Conservation (phyloP, 139 green algal species). For the Tetradesmus lagerheimii region DNA sequence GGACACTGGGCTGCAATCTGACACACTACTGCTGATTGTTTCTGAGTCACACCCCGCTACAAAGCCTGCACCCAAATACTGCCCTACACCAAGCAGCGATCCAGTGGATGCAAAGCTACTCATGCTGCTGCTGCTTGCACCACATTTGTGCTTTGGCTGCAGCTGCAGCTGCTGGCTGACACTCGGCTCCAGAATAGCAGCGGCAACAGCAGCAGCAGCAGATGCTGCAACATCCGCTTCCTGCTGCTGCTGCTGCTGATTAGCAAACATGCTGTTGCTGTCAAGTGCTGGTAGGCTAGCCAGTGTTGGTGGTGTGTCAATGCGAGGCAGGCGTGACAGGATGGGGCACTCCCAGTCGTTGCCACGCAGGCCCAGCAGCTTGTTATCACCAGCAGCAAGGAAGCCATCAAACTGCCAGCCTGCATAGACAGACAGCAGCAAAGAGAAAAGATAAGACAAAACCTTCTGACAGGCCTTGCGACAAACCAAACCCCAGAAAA, state of each 20-base stretch:
- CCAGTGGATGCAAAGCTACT: not conserved
- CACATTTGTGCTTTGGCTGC: not conserved
- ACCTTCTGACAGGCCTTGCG: too few species aligned
- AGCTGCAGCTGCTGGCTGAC: not conserved
- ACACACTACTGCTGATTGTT: constrained; percentile 2
- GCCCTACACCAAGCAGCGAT: not conserved
- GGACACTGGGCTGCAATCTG: not conserved
- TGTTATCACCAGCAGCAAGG: constrained; percentile 42
- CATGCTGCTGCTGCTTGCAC: not conserved
- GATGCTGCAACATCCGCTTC: too few species aligned
- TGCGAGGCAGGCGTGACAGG: constrained; percentile 48
- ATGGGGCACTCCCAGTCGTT: constrained; percentile 71
- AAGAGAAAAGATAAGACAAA: too few species aligned
- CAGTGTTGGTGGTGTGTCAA: not conserved
- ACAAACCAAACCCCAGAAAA: too few species aligned
- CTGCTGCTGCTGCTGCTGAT: not conserved
- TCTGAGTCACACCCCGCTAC: not conserved
- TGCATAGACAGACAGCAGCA: constrained; percentile 10
- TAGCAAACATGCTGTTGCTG: constrained; percentile 10
- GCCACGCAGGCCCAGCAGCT: constrained; percentile 10
- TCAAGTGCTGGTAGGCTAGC: not conserved
- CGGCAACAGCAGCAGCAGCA: not conserved
- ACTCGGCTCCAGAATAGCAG: not conserved
- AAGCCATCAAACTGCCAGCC: constrained; percentile 60
- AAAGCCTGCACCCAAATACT: not conserved